Evolutionary conservation across 1,139 yeast genomes (phyloP), one percentile per base, ranked within the genome.

Genomic region (Petasospora rhodanensis): DNA sequence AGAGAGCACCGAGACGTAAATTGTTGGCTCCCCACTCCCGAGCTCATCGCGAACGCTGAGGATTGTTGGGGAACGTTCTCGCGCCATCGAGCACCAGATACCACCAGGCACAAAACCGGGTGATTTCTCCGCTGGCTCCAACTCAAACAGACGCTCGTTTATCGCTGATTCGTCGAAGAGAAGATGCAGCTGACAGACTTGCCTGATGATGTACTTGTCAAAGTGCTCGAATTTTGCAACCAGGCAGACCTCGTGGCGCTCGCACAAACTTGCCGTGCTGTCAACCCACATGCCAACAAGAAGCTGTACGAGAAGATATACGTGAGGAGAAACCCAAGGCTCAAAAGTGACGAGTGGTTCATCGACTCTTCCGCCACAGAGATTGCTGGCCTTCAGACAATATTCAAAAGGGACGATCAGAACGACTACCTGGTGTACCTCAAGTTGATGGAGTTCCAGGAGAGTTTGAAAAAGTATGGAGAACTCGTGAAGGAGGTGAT

Each of bases 371-470:
- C 42, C 7, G 43, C 35, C 23, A 54, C 63, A 1, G 57, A 51
- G 36, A 23, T 62, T 1, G 39, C 56, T 24, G 66, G 66, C 0
- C 46, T 42, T 18, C 38, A 52, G 16, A 38, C 51, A 0, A 15
- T 50, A 5, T 35, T 37, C 12, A 55, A 55, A 35, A 46, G 49
- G 10, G 36, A 31, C 1, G 61, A 59, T 27, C 61, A 59, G 35
- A 57, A 58, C 37, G 66, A 62, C 26, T 40, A 59, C 15, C 44
- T 55, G 24, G 28, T 62, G 2, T 54, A 55, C 28, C 54, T 59
- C 31, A 56, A 54, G 35, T 26, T 61, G 5, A 43, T 45, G n/a
- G 34, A 49, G 12, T 34, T 61, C n/a, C 19, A 45, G 14, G 48
- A 50, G 13, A 32, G 51, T 14, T 25, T 43, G 22, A 18, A 16